These are phyloP conservation scores for Phyllosticta capitalensis DNA, from an alignment of 2,329 filamentous ascomycete species.

Conservation along the genomic window DNA sequence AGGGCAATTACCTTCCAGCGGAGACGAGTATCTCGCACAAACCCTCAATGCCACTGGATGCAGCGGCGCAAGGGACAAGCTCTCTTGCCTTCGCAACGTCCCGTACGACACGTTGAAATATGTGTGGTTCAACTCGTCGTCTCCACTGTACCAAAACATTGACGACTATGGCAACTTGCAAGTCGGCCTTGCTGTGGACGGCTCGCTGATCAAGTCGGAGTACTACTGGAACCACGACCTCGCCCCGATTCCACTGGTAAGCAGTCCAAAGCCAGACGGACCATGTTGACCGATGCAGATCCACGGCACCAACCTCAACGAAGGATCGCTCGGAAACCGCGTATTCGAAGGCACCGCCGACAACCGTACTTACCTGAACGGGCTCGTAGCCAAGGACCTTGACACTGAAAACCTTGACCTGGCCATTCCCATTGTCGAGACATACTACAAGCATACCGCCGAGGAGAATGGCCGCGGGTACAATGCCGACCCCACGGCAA, in stretches of 20 bases:
- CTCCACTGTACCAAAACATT: not conserved
- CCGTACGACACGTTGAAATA: constrained; percentile 16
- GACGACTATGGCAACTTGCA: constrained; percentile 1
- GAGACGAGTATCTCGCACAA: constrained; percentile 11
- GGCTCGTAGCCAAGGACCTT: not conserved
- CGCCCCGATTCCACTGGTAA: constrained; percentile 4
- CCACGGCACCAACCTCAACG: not conserved
- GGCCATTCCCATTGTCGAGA: not conserved
- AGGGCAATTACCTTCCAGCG: constrained; percentile 19
- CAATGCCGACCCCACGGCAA: constrained; percentile 1
- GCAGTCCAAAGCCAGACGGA: not conserved
- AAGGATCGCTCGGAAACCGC: not conserved
- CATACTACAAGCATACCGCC: constrained; percentile 2
- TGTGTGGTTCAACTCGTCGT: not conserved
- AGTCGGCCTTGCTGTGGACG: constrained; percentile 1
- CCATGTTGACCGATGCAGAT: not conserved
- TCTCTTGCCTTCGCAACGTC: not conserved
- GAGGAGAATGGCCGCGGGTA: constrained; percentile 2
- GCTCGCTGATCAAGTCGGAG: not conserved
- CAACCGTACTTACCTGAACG: not conserved
- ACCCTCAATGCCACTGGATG: constrained; percentile 20
- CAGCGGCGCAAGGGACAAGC: not conserved
- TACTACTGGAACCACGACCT: not conserved
- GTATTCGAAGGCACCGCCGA: not conserved
- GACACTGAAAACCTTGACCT: not conserved